phyloP scores from a whole-genome alignment of 495 filamentous ascomycete species.

The Penicillium parvum region DNA sequence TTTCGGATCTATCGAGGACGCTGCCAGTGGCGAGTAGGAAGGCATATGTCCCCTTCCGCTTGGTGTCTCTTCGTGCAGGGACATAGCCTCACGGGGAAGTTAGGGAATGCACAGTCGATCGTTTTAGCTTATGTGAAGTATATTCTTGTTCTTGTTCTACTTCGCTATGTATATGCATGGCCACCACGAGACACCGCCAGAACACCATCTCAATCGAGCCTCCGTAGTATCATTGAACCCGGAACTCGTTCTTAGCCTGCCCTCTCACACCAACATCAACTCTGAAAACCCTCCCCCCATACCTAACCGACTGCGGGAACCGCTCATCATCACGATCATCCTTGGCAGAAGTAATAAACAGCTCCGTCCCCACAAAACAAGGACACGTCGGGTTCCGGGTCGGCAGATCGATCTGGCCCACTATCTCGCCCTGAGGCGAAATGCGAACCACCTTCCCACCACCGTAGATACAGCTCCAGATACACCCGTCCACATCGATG shows the following conservation, averaged over 20 bases:
- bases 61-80: not conserved
- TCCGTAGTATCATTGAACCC: conserved; percentile 23
- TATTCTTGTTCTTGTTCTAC: no score
- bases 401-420: conserved; percentile 62
- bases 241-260: conserved; percentile 52
- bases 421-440: conserved; percentile 56
- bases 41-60: no score
- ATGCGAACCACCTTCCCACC: conserved; percentile 65
- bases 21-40: no score
- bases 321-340: conserved; percentile 50
- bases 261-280: conserved; percentile 65
- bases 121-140: conserved; percentile 17
- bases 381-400: conserved; percentile 69
- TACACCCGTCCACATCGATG: conserved; percentile 65
- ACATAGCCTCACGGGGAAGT: not conserved
- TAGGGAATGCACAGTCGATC: conserved; percentile 20
- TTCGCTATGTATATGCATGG: no score
- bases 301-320: conserved; percentile 53
- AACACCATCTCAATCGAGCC: not conserved
- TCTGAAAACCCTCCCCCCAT: conserved; percentile 61
- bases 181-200: not conserved
- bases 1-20: not conserved
- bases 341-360: conserved; percentile 71
- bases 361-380: conserved; percentile 66
- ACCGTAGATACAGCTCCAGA: conserved; percentile 78